phyloP scores from a whole-genome alignment of 352 stramenopile species.

The Pythium biforme region DNA sequence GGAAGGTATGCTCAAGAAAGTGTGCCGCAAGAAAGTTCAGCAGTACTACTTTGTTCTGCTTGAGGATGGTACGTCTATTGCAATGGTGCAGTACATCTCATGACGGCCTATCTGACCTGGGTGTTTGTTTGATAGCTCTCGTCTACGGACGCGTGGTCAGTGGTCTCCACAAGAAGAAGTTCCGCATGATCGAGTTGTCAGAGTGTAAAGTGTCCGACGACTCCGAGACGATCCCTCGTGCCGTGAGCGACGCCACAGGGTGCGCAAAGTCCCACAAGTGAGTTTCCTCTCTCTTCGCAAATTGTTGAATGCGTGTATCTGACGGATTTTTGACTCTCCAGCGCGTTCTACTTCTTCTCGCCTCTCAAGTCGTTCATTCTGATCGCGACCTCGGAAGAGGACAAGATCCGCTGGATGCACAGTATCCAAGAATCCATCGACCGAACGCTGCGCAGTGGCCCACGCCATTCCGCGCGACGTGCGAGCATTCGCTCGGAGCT shows the following conservation, averaged over 20 bases:
- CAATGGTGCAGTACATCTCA: neutral
- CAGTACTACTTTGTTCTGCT: slow-evolving; percentile 85
- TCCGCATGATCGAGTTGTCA: slow-evolving; percentile 74
- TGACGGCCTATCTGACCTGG: neutral
- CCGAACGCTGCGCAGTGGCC: slow-evolving; percentile 50
- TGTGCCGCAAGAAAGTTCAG: slow-evolving; percentile 82
- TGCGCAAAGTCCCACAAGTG: slow-evolving; percentile 61
- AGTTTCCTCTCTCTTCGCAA: neutral
- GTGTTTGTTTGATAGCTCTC: slow-evolving; percentile 36
- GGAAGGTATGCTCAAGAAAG: slow-evolving; percentile 82
- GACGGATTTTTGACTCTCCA: slow-evolving; percentile 28
- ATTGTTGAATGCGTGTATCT: slow-evolving; percentile 4
- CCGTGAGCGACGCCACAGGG: slow-evolving; percentile 54
- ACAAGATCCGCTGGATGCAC: slow-evolving; percentile 59
- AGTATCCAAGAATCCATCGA: slow-evolving; percentile 68
- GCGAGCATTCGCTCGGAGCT: slow-evolving; percentile 62
- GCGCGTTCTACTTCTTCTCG: slow-evolving; percentile 85
- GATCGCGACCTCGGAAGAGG: slow-evolving; percentile 58
- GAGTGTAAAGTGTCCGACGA: slow-evolving; percentile 77
- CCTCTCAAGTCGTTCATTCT: slow-evolving; percentile 87
- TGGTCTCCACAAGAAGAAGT: slow-evolving; percentile 80
- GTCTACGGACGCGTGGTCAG: slow-evolving; percentile 61
- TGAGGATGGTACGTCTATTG: slow-evolving; percentile 60
- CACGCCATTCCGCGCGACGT: slow-evolving; percentile 33
- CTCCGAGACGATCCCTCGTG: slow-evolving; percentile 62